Evolutionary conservation across 306 rosid genomes (phyloP), one percentile per base, ranked within the genome.

Genomic region (Castanospermum australe): DNA sequence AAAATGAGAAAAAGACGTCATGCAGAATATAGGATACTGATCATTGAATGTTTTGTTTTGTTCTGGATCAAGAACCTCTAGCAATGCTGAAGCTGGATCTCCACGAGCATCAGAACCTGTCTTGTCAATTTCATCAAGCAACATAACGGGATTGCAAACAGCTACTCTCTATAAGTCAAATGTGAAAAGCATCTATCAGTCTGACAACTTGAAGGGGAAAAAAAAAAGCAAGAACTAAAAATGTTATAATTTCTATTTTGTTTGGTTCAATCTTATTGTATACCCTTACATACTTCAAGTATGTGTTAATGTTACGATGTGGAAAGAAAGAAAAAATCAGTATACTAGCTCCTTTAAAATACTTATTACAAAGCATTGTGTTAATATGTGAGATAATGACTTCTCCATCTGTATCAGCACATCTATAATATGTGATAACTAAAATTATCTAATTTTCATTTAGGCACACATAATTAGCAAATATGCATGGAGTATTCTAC

Each of bases 11-110:
- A 57, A 15, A 56, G 5, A 56, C 13, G 72, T 71, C 61, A 47
- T 20, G 21, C 78, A 71, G 55, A 39, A 72, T 81, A 71, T 60
- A 91, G 98, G 99, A 96, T 96, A 96, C 99, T 96, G 99, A 80
- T 96, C 99, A 84, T 89, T 93, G 88, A 96, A 96, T 44, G 94
- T 85, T 82, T 85, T 86, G 84, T 96, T 96, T 86, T 96, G 98
- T 64, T 96, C 99, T 32, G 98, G 97, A 83, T 96, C 99, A 83
- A 96, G 99, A 86, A 96, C 99, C 89, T 96, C 99, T 77, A 96
- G 89, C 82, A 96, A 75, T 41, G 99, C 99, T 65, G 98, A 96
- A 81, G 98, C 97, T 47, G 98, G 98, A 90, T 96, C 99, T 39
- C 99, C 98, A 64, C 98, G 99, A 75, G 89, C 94, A 88, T 96